These are phyloP conservation scores for Cytidiella melzeri DNA, from an alignment of 768 basidiomycete genomes.

Conservation along the genomic window DNA sequence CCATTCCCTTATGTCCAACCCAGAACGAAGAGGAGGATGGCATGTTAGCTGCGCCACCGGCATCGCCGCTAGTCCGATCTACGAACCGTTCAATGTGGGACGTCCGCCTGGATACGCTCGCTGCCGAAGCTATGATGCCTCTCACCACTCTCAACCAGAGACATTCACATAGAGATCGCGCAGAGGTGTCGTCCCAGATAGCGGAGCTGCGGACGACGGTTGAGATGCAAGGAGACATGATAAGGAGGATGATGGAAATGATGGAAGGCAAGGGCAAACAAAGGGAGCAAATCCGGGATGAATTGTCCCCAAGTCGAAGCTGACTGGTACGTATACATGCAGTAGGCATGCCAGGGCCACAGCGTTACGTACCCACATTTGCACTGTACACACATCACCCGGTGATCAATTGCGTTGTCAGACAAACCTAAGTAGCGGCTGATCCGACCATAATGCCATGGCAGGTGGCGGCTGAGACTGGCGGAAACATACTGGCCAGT, in stretches of 20 bases:
- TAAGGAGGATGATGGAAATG: constrained; percentile 29
- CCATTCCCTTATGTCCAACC: background rate
- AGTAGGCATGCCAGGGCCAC: too few relatives aligned
- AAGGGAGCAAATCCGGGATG: constrained; percentile 3
- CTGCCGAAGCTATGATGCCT: constrained; percentile 13
- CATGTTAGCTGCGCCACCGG: background rate
- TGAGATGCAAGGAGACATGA: constrained; percentile 53
- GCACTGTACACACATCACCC: too few relatives aligned
- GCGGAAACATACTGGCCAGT: too few relatives aligned
- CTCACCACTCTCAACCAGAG: constrained; percentile 6
- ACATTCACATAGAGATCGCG: constrained; percentile 17
- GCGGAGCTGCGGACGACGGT: constrained; percentile 46
- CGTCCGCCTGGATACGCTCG: constrained; percentile 11
- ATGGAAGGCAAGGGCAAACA: constrained; percentile 20
- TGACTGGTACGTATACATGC: too few relatives aligned
- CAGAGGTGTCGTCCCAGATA: constrained; percentile 61
- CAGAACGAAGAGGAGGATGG: constrained; percentile 5
- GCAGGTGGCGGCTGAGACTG: too few relatives aligned
- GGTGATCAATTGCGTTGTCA: too few relatives aligned
- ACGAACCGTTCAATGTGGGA: constrained; percentile 8
- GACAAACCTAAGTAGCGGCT: too few relatives aligned
- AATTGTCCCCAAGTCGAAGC: background rate
- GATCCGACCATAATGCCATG: too few relatives aligned
- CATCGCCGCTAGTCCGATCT: constrained; percentile 1
- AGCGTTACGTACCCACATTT: too few relatives aligned